These are phyloP conservation scores for Trichoderma atroviride DNA, from an alignment of 2,329 filamentous ascomycete species.

Conservation along the genomic window DNA sequence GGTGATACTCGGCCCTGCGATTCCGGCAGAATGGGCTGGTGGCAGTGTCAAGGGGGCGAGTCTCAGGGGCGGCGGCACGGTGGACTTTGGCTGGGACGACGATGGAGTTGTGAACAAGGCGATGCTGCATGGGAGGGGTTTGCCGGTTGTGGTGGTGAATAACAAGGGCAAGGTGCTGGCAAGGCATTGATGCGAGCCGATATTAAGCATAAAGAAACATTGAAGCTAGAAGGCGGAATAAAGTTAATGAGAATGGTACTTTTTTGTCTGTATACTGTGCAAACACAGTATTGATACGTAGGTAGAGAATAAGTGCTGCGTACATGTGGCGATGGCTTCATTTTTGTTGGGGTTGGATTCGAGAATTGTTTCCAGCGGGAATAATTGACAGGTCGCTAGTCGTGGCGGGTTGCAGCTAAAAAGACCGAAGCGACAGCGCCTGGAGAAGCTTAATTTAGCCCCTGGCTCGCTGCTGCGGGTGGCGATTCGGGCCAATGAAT, in stretches of 20 bases:
- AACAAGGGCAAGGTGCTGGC: constrained; percentile 22
- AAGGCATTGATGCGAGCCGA: neutral
- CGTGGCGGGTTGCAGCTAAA: neutral
- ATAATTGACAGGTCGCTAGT: neutral
- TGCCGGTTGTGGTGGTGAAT: constrained; percentile 20
- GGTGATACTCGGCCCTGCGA: constrained; percentile 22
- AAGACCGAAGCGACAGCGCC: neutral
- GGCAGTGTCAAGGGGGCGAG: constrained; percentile 23
- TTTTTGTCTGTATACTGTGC: too few species aligned
- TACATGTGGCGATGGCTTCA: neutral
- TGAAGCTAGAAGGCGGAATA: neutral
- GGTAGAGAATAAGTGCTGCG: neutral
- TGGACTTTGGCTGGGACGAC: constrained; percentile 26
- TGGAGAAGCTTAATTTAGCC: constrained; percentile 22
- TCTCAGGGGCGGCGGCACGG: constrained; percentile 23
- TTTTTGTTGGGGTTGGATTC: neutral
- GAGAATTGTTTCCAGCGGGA: neutral
- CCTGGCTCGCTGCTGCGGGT: neutral
- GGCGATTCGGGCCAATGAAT: constrained; percentile 16
- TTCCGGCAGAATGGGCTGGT: constrained; percentile 25
- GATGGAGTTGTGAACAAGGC: constrained; percentile 16
- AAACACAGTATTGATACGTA: neutral
- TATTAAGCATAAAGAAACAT: neutral
- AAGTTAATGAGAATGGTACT: too few species aligned
- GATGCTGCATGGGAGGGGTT: constrained; percentile 3